A percentile compares a stretch with the other conserved stretches of the same genome.
phyloP scores from a whole-genome alignment of 2,329 filamentous ascomycete genomes.

The Arthrinium phaeospermum region DNA sequence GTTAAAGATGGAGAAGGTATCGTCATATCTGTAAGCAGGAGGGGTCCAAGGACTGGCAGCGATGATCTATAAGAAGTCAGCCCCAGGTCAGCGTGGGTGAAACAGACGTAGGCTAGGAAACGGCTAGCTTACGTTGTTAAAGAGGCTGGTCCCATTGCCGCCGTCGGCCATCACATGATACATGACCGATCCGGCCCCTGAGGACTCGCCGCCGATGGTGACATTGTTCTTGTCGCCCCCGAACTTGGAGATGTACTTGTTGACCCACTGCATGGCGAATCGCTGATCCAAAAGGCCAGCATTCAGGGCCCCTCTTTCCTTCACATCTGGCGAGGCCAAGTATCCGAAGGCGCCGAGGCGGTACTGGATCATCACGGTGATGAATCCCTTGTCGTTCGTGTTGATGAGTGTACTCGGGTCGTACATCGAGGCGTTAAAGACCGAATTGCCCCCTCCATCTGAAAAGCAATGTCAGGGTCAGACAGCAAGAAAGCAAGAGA shows the following conservation, averaged over 20 bases:
- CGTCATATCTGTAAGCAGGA: constrained; percentile 31
- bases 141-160: constrained; percentile 51
- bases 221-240: constrained; percentile 58
- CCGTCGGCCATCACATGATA: constrained; percentile 55
- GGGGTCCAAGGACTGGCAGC: constrained; percentile 36
- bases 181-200: constrained; percentile 49
- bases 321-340: constrained; percentile 52
- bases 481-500: neutral
- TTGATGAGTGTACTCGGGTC: constrained; percentile 36
- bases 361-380: constrained; percentile 51
- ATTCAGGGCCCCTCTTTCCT: constrained; percentile 41
- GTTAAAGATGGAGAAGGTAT: constrained; percentile 28
- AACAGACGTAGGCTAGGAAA: neutral
- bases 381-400: constrained; percentile 47
- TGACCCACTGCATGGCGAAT: constrained; percentile 58
- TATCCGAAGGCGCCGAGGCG: constrained; percentile 52
- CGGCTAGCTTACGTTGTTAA: constrained; percentile 36
- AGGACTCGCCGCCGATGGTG: constrained; percentile 59
- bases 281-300: constrained; percentile 57
- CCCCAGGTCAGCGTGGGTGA: constrained; percentile 33
- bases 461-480: neutral
- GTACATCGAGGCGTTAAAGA: constrained; percentile 27
- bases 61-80: constrained; percentile 28
- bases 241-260: constrained; percentile 56
- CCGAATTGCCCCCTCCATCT: constrained; percentile 53